Evolutionary conservation across 768 basidiomycete species (phyloP).

Genomic region (Crucibulum laeve): DNA sequence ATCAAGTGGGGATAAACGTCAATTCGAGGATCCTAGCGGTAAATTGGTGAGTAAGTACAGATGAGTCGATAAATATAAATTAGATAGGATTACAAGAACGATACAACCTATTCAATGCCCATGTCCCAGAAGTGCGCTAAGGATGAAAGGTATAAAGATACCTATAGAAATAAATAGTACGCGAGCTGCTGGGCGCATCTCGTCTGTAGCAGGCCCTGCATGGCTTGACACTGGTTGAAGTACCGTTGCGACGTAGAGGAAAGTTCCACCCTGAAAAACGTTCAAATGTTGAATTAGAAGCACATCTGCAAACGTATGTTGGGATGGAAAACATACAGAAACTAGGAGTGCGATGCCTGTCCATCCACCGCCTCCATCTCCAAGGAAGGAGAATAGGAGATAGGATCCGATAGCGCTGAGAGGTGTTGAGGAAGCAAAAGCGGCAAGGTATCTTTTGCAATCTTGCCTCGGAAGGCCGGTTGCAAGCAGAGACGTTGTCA

Average conservation of each 20-base stretch:
- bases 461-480: conserved; percentile 62
- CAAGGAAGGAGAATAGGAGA: conserved; percentile 52
- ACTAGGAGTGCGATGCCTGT: conserved; percentile 78
- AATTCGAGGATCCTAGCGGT: too few relatives aligned
- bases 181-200: conserved; percentile 40
- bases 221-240: conserved; percentile 70
- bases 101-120: conserved; percentile 33
- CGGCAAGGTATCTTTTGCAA: conserved; percentile 69
- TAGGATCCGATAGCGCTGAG: conserved; percentile 78
- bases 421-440: conserved; percentile 86
- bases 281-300: neutral
- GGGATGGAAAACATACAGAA: conserved; percentile 58
- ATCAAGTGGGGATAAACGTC: too few relatives aligned
- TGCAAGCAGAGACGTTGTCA: conserved; percentile 81
- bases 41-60: neutral
- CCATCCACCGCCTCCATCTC: conserved; percentile 43
- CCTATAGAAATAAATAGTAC: conserved; percentile 56
- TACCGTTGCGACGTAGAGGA: conserved; percentile 91
- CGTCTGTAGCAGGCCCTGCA: conserved; percentile 27
- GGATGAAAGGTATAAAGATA: conserved; percentile 64
- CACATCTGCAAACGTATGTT: neutral
- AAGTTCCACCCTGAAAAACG: conserved; percentile 73
- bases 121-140: conserved; percentile 62
- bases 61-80: neutral
- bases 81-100: neutral